phyloP scores from a whole-genome alignment of 192 early-diverging fungal species.

The Rhizoclosmatium globosum region DNA sequence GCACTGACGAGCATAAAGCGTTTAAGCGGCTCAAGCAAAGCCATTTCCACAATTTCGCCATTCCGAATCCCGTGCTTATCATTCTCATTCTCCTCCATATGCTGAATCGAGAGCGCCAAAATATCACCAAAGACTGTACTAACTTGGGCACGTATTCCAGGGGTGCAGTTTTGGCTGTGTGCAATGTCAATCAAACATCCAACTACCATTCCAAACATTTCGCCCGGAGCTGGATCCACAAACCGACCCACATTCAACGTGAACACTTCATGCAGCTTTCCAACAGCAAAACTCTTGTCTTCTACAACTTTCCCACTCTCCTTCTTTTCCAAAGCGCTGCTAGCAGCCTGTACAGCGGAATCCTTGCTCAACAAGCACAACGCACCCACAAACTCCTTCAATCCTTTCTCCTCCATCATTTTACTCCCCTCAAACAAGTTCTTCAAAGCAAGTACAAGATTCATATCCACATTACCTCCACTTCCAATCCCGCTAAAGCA shows the following conservation, averaged over 20 bases:
- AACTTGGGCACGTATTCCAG: conserved; percentile 76
- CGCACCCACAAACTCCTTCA: conserved; percentile 71
- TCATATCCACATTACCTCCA: conserved; percentile 20
- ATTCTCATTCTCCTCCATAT: conserved; percentile 36
- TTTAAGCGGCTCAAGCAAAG: conserved; percentile 71
- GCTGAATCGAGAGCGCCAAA: conserved; percentile 74
- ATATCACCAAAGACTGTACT: conserved; percentile 82
- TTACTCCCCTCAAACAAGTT: conserved; percentile 77
- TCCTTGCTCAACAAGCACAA: conserved; percentile 67
- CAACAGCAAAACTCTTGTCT: conserved; percentile 81
- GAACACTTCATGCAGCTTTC: conserved; percentile 71
- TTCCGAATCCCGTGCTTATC: conserved; percentile 22
- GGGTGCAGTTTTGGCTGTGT: conserved; percentile 60
- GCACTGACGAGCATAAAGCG: conserved; percentile 72
- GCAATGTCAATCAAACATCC: conserved; percentile 80
- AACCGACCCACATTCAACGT: conserved; percentile 60
- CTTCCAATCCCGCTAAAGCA: conserved; percentile 1
- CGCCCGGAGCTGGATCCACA: conserved; percentile 43
- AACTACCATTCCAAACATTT: conserved; percentile 71
- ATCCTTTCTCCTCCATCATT: conserved; percentile 62
- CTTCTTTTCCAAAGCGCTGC: conserved; percentile 22
- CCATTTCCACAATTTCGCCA: conserved; percentile 64
- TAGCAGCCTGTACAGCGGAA: conserved; percentile 36
- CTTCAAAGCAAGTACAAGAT: conserved; percentile 49
- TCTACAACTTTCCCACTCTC: conserved; percentile 58